A percentile compares a stretch with the other conserved stretches of the same genome.
Evolutionary conservation across 1,284 basidiomycete genomes (phyloP).

Genomic region (Cryptococcus depauperatus): DNA sequence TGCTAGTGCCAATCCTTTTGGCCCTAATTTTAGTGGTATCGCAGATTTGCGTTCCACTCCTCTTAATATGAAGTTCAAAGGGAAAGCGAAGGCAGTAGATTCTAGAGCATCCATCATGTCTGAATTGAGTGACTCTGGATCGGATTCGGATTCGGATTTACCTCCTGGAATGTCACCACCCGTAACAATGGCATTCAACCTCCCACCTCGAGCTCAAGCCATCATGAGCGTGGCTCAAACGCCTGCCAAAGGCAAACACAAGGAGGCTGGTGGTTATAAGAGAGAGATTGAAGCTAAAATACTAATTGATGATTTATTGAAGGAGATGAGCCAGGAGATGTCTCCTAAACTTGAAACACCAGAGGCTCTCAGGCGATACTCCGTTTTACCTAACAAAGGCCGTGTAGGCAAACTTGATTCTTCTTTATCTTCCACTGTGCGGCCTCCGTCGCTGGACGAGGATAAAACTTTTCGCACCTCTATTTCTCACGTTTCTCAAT

Average conservation of each 20-base stretch:
- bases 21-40: slow-evolving; percentile 60
- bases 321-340: slow-evolving; percentile 30
- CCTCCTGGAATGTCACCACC: slow-evolving; percentile 72
- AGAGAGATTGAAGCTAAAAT: slow-evolving; percentile 55
- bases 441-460: not conserved
- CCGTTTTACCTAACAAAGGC: slow-evolving; percentile 25
- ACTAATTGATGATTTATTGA: slow-evolving; percentile 39
- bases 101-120: slow-evolving; percentile 10
- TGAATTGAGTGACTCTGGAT: slow-evolving; percentile 26
- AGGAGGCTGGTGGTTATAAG: slow-evolving; percentile 14
- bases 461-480: slow-evolving; percentile 7
- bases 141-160: slow-evolving; percentile 47
- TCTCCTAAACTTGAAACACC: slow-evolving; percentile 30
- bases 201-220: slow-evolving; percentile 53
- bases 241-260: slow-evolving; percentile 9
- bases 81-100: slow-evolving; percentile 1
- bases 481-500: not conserved
- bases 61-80: slow-evolving; percentile 45
- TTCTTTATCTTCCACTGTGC: not conserved
- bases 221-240: slow-evolving; percentile 48
- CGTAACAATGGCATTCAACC: slow-evolving; percentile 70
- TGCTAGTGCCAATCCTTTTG: slow-evolving; percentile 52
- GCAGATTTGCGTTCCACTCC: slow-evolving; percentile 62
- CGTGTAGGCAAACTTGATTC: slow-evolving; percentile 3
- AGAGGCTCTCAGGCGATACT: slow-evolving; percentile 32